A percentile compares a stretch with the other conserved stretches of the same genome.
Conservation (phyloP, 306 rosid species). For the Geum urbanum region DNA sequence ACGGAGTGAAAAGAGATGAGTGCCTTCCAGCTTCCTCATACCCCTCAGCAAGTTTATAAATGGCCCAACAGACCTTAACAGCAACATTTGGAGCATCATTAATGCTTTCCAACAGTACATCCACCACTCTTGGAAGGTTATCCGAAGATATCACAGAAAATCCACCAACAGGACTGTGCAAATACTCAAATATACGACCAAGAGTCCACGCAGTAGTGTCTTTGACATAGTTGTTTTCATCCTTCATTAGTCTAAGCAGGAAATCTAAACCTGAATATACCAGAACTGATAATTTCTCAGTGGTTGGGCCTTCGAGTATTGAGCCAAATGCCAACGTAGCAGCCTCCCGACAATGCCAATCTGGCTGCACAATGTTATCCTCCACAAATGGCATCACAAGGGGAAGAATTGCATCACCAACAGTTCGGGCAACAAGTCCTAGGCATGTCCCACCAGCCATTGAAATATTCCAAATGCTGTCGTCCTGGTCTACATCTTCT, state of each 20-base stretch:
- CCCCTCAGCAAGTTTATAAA: constrained; percentile 36
- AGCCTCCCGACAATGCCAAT: constrained; percentile 40
- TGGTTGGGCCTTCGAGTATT: constrained; percentile 34
- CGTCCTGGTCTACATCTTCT: constrained; percentile 37
- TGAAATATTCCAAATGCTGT: constrained; percentile 32
- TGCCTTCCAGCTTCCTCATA: constrained; percentile 27
- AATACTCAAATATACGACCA: constrained; percentile 33
- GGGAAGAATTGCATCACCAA: constrained; percentile 31
- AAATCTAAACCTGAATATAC: constrained; percentile 33
- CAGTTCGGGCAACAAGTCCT: constrained; percentile 34
- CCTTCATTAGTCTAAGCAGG: constrained; percentile 26
- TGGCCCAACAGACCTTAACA: constrained; percentile 37
- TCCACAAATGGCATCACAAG: constrained; percentile 42
- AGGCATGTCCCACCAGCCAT: constrained; percentile 45
- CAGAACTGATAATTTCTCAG: constrained; percentile 23
- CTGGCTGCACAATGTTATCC: constrained; percentile 31
- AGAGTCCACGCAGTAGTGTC: constrained; percentile 44
- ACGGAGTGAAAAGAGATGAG: constrained; percentile 34
- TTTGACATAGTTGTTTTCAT: constrained; percentile 34
- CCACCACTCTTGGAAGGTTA: constrained; percentile 26
- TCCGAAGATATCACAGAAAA: constrained; percentile 29
- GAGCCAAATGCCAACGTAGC: constrained; percentile 39
- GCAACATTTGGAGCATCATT: constrained; percentile 34
- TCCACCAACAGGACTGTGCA: constrained; percentile 32
- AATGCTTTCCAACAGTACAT: constrained; percentile 32